Conservation (phyloP, 129 eudicot genomes). For the Pittosporum tobira region DNA sequence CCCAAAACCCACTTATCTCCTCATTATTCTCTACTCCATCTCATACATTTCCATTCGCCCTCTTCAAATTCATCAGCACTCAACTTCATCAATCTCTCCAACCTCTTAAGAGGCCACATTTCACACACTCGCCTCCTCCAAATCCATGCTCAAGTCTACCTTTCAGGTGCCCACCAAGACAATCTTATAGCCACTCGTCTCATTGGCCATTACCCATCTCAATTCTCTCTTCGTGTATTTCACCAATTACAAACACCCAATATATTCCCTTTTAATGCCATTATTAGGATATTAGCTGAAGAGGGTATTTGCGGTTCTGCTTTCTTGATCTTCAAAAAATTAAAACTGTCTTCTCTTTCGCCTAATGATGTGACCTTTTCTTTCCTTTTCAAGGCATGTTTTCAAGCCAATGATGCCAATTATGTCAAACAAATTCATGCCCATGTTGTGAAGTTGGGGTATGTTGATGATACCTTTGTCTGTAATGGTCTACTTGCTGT, state of each 20-base stretch:
- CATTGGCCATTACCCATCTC: slow-evolving; percentile 44
- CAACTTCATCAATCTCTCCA: slow-evolving; percentile 13
- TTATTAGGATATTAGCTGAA: slow-evolving; percentile 39
- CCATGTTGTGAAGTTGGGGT: slow-evolving; percentile 33
- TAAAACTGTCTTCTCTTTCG: slow-evolving; percentile 16
- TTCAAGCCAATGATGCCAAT: slow-evolving; percentile 11
- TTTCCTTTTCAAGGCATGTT: slow-evolving; percentile 39
- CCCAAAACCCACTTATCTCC: not conserved
- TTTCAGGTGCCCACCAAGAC: slow-evolving; percentile 33
- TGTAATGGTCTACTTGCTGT: slow-evolving; percentile 36
- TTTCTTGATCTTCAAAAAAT: slow-evolving; percentile 17
- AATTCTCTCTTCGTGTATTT: slow-evolving; percentile 25
- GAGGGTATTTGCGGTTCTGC: slow-evolving; percentile 19
- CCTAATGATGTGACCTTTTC: slow-evolving; percentile 50
- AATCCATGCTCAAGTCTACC: slow-evolving; percentile 41
- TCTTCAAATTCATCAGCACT: slow-evolving; percentile 1
- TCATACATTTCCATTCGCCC: slow-evolving; percentile 3
- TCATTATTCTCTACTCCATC: not conserved
- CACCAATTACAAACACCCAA: slow-evolving; percentile 29
- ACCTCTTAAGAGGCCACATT: slow-evolving; percentile 39
- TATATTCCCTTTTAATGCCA: slow-evolving; percentile 52
- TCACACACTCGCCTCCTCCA: slow-evolving; percentile 34
- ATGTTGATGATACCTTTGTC: slow-evolving; percentile 25
- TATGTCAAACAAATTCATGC: slow-evolving; percentile 35
- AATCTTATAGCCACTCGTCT: slow-evolving; percentile 60